phyloP scores from a whole-genome alignment of 208 protist species.

The Leishmania aethiopica region DNA sequence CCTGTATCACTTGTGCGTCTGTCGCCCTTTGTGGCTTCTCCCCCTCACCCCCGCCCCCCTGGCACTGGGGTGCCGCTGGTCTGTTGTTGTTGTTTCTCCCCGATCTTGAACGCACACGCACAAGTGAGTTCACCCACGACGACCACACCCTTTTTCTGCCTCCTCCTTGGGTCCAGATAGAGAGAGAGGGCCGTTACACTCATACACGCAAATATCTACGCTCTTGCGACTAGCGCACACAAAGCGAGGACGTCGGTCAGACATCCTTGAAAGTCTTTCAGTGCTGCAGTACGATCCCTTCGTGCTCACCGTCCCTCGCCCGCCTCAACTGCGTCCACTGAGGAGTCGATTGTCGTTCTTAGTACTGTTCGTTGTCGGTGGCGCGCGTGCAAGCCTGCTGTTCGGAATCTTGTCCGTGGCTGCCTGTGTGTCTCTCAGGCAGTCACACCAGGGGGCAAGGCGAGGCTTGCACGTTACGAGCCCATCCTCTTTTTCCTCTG shows the following conservation, averaged over 20 bases:
- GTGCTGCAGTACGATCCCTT: background rate
- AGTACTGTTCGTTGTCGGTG: background rate
- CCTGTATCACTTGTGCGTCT: background rate
- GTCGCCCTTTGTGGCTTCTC: background rate
- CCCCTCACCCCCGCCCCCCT: background rate
- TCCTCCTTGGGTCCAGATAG: background rate
- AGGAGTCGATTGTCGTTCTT: background rate
- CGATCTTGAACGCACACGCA: background rate
- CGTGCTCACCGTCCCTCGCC: background rate
- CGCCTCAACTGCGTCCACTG: background rate
- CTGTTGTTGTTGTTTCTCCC: background rate
- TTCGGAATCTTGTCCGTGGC: background rate
- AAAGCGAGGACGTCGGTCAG: background rate
- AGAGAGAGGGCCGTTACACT: background rate
- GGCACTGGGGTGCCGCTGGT: background rate
- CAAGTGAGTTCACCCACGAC: background rate
- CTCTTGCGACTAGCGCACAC: constrained; percentile 2
- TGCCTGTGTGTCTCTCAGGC: background rate
- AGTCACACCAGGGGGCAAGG: background rate
- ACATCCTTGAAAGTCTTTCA: background rate
- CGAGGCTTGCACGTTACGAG: background rate
- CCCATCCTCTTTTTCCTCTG: background rate
- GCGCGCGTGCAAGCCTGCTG: background rate
- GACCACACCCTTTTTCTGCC: background rate
- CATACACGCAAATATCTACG: background rate